Evolutionary conservation across 1,139 yeast species (phyloP).

Genomic region (Komagataea norvegica): DNA sequence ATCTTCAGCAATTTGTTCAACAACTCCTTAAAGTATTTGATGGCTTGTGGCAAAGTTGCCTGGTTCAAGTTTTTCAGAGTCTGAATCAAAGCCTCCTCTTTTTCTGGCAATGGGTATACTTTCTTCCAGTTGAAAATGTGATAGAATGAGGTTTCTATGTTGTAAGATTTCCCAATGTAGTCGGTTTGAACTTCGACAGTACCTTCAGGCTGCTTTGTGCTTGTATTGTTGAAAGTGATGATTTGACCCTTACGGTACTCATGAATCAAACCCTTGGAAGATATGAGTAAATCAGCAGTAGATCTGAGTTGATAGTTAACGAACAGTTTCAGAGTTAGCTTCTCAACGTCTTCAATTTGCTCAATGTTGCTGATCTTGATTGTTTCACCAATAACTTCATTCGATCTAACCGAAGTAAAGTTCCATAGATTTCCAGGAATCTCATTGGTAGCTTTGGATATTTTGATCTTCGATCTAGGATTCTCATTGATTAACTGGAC

Average conservation of each 20-base stretch:
- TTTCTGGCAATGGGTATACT: conserved; percentile 29
- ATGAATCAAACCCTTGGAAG: conserved; percentile 32
- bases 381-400: conserved; percentile 69
- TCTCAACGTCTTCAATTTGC: conserved; percentile 42
- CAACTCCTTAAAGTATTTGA: conserved; percentile 53
- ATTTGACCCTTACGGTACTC: conserved; percentile 33
- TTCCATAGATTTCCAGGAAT: conserved; percentile 55
- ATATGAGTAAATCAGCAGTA: conserved; percentile 16
- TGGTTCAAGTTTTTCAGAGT: conserved; percentile 45
- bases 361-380: conserved; percentile 56
- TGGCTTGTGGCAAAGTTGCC: conserved; percentile 36
- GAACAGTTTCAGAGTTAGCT: conserved; percentile 53
- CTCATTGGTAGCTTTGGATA: conserved; percentile 69
- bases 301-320: conserved; percentile 41
- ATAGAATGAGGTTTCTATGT: conserved; percentile 55
- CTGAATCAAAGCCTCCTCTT: conserved; percentile 30
- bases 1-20: conserved; percentile 43
- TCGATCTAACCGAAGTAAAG: conserved; percentile 71
- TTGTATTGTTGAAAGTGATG: conserved; percentile 20
- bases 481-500: conserved; percentile 32
- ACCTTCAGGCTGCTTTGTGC: conserved; percentile 37
- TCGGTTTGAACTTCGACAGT: conserved; percentile 55
- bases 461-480: conserved; percentile 43
- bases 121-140: conserved; percentile 54
- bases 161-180: conserved; percentile 67